Percentiles rank a stretch among this genome's conserved stretches.
Conservation (phyloP, 345 rosid species). For the Barbarea vulgaris region DNA sequence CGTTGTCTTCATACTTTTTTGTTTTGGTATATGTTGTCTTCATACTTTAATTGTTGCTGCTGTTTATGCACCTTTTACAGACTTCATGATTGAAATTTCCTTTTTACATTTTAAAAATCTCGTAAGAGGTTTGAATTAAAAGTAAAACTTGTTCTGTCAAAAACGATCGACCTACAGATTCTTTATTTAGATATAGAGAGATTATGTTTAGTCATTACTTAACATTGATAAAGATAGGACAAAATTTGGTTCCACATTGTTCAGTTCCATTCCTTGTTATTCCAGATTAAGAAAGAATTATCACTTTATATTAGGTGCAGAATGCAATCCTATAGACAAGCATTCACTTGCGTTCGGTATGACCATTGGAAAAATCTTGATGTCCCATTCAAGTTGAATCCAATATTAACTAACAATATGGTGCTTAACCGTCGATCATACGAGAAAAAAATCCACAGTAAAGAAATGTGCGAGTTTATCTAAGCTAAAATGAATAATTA, state of each 20-base stretch:
- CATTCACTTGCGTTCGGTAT: too few species aligned
- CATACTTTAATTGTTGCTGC: constrained; percentile 6
- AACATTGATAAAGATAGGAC: neutral
- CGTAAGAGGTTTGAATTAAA: neutral
- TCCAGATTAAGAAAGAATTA: too few species aligned
- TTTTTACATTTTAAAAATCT: neutral
- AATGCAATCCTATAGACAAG: too few species aligned
- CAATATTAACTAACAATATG: too few species aligned
- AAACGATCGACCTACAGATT: neutral
- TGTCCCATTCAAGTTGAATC: too few species aligned
- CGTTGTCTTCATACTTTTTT: neutral
- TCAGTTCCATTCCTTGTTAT: too few species aligned
- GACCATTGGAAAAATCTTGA: too few species aligned
- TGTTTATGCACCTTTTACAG: constrained; percentile 3
- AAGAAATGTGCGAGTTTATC: neutral
- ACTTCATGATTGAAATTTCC: constrained; percentile 1
- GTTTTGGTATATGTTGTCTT: neutral
- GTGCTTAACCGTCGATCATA: neutral
- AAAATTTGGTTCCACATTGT: too few species aligned
- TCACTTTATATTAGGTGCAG: too few species aligned
- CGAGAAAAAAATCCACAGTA: neutral
- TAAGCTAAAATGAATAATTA: too few species aligned
- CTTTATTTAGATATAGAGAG: neutral
- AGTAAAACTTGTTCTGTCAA: too few species aligned
- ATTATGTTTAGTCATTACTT: neutral